Percentiles rank a stretch among this genome's conserved stretches.
Conservation (phyloP, 352 stramenopile genomes). For the Globisporangium apiculatum region DNA sequence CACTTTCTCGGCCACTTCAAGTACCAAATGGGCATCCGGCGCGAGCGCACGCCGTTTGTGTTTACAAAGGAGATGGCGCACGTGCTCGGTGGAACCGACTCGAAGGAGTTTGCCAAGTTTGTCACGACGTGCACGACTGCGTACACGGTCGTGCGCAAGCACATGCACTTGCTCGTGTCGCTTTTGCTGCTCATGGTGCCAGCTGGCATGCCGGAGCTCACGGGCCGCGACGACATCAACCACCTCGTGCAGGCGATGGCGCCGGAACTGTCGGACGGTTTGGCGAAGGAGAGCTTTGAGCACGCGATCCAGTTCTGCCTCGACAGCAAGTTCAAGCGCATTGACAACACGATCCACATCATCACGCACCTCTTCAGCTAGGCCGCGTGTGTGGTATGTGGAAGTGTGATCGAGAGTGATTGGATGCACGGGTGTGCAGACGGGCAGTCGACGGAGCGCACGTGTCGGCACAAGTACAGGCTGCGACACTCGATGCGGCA, state of each 20-base stretch:
- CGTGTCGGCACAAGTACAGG: no score
- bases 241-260: slow-evolving; percentile 73
- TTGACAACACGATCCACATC: slow-evolving; percentile 86
- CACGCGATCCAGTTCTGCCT: slow-evolving; percentile 79
- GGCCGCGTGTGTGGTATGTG: not conserved
- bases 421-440: no score
- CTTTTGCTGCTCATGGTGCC: slow-evolving; percentile 82
- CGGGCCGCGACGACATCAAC: slow-evolving; percentile 78
- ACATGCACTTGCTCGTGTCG: slow-evolving; percentile 83
- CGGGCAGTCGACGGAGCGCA: no score
- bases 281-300: slow-evolving; percentile 59
- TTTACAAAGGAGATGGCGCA: slow-evolving; percentile 88
- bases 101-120: slow-evolving; percentile 68
- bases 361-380: slow-evolving; percentile 46
- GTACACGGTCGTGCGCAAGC: slow-evolving; percentile 75
- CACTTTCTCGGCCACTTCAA: slow-evolving; percentile 87
- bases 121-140: slow-evolving; percentile 61
- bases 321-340: slow-evolving; percentile 80
- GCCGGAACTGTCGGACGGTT: slow-evolving; percentile 61
- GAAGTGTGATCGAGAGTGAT: no score
- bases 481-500: no score
- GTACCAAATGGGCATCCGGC: slow-evolving; percentile 81
- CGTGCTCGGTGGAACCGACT: slow-evolving; percentile 71
- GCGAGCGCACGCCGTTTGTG: slow-evolving; percentile 82
- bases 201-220: slow-evolving; percentile 82